Evolutionary conservation across 345 rosid species (phyloP), one percentile per base, ranked within the genome.

Genomic region (Hirschfeldia incana): DNA sequence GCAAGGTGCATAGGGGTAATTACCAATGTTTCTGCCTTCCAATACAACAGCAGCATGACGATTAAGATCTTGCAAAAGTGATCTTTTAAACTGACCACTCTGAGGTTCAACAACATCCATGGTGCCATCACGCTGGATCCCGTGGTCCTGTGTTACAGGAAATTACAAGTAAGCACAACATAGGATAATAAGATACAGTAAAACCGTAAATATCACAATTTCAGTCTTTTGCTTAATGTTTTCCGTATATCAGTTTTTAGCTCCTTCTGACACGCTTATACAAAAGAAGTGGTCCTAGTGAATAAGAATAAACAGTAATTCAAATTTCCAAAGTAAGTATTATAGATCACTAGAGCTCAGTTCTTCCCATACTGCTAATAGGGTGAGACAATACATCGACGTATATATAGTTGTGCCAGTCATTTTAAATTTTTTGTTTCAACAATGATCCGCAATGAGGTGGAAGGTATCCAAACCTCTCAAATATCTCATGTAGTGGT

Each of bases 41-140:
- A 94, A 92, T 83, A 94, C 94, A 76, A 89, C 92, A 70, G 92
- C 94, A 69, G 92, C 91, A 82, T 94, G 96, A 32, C 96, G 86
- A 62, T 90, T 87, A 73, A 94, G 86, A 61, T 89, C 97, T 68
- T 88, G 96, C 60, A 86, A 79, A 71, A 94, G 80, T 55, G 96
- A 88, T 79, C 94, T 89, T 72, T 51, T 83, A 78, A 85, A 85
- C 8, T 76, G 85, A 68, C 86, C 91, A 37, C 79, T 62, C 79
- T 84, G 86, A 32, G 85, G 81, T 64, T 92, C 90, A 61, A 34
- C 77, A 51, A 71, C 21, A 39, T 91, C 97, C 78, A 84, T 89
- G 80, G 33, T 59, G 64, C 64, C 64, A 59, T 59, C 64, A 10
- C 64, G 64, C 64, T 59, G 64, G 33, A 59, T 59, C 15, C 97